Percentiles rank a stretch among this genome's conserved stretches.
These are phyloP conservation scores for Jatropha curcas DNA, from an alignment of 345 rosid species.

Conservation along the genomic window DNA sequence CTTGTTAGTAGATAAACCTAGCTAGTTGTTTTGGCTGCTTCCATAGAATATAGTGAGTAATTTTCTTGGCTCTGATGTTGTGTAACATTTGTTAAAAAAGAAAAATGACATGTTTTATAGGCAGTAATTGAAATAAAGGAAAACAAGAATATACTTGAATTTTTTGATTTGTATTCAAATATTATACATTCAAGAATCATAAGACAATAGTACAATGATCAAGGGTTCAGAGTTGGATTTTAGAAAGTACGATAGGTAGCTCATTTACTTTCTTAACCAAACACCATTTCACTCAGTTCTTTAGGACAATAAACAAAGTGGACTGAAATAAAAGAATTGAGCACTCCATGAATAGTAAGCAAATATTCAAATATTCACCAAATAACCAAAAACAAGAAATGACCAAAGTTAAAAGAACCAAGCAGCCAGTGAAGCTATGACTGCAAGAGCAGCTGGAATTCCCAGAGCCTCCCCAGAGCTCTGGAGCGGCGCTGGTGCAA, in stretches of 20 bases:
- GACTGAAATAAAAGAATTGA: slow-evolving; percentile 7
- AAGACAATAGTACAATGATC: too few species aligned
- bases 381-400: neutral
- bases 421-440: slow-evolving; percentile 25
- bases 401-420: slow-evolving; percentile 29
- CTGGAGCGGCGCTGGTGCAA: slow-evolving; percentile 39
- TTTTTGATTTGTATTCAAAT: neutral
- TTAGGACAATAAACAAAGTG: neutral
- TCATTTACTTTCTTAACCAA: neutral
- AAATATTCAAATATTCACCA: slow-evolving; percentile 1
- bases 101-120: neutral
- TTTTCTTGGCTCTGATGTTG: neutral
- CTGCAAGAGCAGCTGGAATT: slow-evolving; percentile 31
- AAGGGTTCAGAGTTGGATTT: neutral
- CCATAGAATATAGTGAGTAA: neutral
- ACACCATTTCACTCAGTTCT: neutral
- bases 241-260: neutral
- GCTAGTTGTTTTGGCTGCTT: neutral
- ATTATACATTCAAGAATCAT: neutral
- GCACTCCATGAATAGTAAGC: neutral
- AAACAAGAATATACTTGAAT: neutral
- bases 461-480: slow-evolving; percentile 29
- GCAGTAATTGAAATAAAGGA: neutral
- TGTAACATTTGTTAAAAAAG: too few species aligned
- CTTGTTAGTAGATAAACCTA: neutral